These are phyloP conservation scores for Delitschia confertaspora DNA, from an alignment of 495 filamentous ascomycete species.

Conservation along the genomic window DNA sequence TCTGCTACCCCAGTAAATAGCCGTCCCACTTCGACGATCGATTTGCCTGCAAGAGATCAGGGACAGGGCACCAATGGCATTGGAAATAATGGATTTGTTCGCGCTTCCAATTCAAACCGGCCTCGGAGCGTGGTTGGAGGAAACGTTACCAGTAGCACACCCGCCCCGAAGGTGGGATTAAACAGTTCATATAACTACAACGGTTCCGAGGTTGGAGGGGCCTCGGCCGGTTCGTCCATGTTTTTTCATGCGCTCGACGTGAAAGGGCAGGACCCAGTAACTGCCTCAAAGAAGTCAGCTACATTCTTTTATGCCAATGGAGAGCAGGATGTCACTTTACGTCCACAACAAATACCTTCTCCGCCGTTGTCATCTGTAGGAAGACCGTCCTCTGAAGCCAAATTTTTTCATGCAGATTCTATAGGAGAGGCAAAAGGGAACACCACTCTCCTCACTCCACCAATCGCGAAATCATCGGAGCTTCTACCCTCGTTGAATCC, in stretches of 20 bases:
- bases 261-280: conserved; percentile 17
- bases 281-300: conserved; percentile 27
- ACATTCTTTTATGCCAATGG: conserved; percentile 37
- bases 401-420: conserved; percentile 46
- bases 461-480: conserved; percentile 14
- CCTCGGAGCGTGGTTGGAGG: conserved; percentile 26
- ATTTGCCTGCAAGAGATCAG: conserved; percentile 10
- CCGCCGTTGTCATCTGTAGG: conserved; percentile 25
- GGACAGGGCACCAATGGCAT: conserved; percentile 16
- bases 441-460: conserved; percentile 24
- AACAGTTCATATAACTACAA: conserved; percentile 1
- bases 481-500: conserved; percentile 8
- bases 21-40: conserved; percentile 12
- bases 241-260: conserved; percentile 37
- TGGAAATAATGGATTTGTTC: conserved; percentile 7
- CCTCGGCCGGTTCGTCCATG: conserved; percentile 15
- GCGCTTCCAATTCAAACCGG: conserved; percentile 6
- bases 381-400: conserved; percentile 18
- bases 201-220: conserved; percentile 3
- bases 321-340: conserved; percentile 21
- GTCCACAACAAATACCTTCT: conserved; percentile 15
- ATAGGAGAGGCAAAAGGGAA: conserved; percentile 34
- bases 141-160: conserved; percentile 11
- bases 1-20: conserved; percentile 17
- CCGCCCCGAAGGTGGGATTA: conserved; percentile 15